Conservation (phyloP, 768 basidiomycete species). For the Erythrobasidium yunnanense region DNA sequence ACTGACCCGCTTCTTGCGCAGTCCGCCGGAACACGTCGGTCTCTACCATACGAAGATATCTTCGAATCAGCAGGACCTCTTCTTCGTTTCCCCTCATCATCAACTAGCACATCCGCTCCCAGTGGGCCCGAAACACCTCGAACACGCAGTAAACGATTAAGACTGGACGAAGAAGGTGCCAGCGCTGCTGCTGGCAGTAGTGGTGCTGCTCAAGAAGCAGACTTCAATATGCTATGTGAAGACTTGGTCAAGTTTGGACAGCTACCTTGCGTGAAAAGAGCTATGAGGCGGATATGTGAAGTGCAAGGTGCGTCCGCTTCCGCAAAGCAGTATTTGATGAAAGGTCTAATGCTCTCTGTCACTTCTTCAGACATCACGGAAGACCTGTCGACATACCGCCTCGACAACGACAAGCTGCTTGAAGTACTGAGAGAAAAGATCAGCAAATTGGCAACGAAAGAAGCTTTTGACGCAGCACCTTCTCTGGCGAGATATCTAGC, state of each 20-base stretch:
- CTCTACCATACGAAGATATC: conserved; percentile 26
- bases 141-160: not conserved
- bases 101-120: not conserved
- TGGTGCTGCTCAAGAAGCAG: not conserved
- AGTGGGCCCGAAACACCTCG: not conserved
- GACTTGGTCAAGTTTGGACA: conserved; percentile 10
- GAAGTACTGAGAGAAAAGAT: not conserved
- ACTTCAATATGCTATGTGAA: not conserved
- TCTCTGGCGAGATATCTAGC: not conserved
- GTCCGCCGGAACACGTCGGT: conserved; percentile 4
- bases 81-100: not conserved
- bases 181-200: not conserved
- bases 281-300: conserved; percentile 5
- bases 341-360: no score
- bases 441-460: not conserved
- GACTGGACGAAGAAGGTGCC: not conserved
- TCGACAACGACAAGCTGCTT: not conserved
- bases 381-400: conserved; percentile 14
- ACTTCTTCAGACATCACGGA: not conserved
- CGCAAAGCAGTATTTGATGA: no score
- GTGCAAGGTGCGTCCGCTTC: conserved; percentile 19
- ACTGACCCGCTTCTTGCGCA: no score
- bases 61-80: conserved; percentile 23
- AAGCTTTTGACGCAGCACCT: not conserved
- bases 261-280: not conserved